These are phyloP conservation scores for Candida ponderosae DNA, from an alignment of 805 yeast genomes.

Conservation along the genomic window DNA sequence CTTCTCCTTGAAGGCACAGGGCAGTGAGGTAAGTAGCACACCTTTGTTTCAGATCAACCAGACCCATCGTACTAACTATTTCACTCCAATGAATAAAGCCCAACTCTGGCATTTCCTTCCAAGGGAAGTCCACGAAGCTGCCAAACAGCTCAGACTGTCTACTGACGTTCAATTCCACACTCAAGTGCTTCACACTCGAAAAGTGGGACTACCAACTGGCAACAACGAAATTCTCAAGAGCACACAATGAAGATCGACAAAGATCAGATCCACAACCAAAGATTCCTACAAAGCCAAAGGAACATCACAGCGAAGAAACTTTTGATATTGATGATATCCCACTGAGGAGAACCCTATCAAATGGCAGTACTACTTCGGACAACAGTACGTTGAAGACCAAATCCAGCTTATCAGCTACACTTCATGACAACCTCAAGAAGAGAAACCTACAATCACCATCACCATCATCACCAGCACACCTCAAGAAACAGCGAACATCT, in stretches of 20 bases:
- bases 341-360: no score
- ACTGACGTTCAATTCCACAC: constrained; percentile 12
- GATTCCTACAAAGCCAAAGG: not conserved
- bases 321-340: not conserved
- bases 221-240: not conserved
- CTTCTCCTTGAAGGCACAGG: constrained; percentile 11
- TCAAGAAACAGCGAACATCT: not conserved
- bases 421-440: not conserved
- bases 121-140: constrained; percentile 7
- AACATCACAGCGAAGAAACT: not conserved
- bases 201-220: constrained; percentile 8
- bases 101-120: constrained; percentile 6
- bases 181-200: constrained; percentile 9
- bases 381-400: constrained; percentile 2
- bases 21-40: constrained; percentile 6
- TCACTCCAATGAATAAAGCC: not conserved
- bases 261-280: not conserved
- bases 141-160: constrained; percentile 15
- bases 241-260: not conserved
- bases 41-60: not conserved
- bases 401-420: not conserved
- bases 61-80: not conserved
- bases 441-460: constrained; percentile 1
- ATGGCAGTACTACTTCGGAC: not conserved
- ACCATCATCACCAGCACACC: not conserved